phyloP scores from a whole-genome alignment of 768 basidiomycete genomes.

The Lactarius indigo region DNA sequence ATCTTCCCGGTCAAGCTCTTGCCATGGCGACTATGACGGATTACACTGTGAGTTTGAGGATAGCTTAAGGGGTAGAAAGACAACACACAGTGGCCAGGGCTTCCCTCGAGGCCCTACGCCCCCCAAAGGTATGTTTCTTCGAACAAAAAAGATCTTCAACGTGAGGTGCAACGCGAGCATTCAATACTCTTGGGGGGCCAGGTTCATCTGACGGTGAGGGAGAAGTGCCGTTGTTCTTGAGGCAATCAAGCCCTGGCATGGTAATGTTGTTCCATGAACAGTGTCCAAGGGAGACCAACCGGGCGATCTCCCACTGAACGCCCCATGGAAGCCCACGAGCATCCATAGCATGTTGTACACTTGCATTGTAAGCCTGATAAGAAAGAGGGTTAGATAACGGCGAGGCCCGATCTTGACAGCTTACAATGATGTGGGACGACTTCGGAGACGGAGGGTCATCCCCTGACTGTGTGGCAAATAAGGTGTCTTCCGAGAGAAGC shows the following conservation, averaged over 20 bases:
- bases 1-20: slow-evolving; percentile 57
- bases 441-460: neutral
- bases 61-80: slow-evolving; percentile 10
- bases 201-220: neutral
- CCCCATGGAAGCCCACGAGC: slow-evolving; percentile 32
- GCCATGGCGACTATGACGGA: slow-evolving; percentile 52
- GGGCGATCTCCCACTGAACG: slow-evolving; percentile 53
- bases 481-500: neutral
- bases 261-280: slow-evolving; percentile 34
- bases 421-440: slow-evolving; percentile 12
- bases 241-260: slow-evolving; percentile 31
- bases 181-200: neutral
- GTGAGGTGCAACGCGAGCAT: neutral
- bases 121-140: neutral
- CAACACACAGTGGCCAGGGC: slow-evolving; percentile 8
- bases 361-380: slow-evolving; percentile 15
- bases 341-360: slow-evolving; percentile 18
- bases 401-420: neutral
- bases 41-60: slow-evolving; percentile 16
- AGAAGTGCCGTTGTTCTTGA: slow-evolving; percentile 20
- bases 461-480: neutral
- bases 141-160: slow-evolving; percentile 6
- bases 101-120: neutral
- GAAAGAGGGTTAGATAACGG: neutral
- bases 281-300: slow-evolving; percentile 35